Percentiles rank a stretch among this genome's conserved stretches.
Evolutionary conservation across 2,329 filamentous ascomycete species (phyloP).

Genomic region (Paecilomyces fulvus): DNA sequence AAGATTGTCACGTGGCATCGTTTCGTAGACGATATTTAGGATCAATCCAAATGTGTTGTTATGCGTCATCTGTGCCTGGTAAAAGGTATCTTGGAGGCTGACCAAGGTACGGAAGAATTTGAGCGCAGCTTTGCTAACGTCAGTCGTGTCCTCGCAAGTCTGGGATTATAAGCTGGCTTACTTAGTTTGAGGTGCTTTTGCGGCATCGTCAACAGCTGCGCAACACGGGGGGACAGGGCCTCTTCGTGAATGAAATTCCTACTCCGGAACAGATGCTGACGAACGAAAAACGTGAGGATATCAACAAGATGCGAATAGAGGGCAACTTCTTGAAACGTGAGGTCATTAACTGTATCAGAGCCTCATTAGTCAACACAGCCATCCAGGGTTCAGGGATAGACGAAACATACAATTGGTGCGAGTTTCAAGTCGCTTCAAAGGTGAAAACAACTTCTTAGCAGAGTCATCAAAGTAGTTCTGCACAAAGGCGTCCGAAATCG

Average conservation of each 20-base stretch:
- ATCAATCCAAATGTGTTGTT: slow-evolving; percentile 77
- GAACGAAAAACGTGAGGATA: slow-evolving; percentile 86
- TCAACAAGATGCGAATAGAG: slow-evolving; percentile 87
- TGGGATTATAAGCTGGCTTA: slow-evolving; percentile 38
- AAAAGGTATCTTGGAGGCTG: slow-evolving; percentile 81
- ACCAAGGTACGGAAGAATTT: slow-evolving; percentile 90
- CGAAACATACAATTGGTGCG: slow-evolving; percentile 43
- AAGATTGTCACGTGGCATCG: slow-evolving; percentile 85
- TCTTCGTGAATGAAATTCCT: slow-evolving; percentile 81
- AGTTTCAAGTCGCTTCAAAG: slow-evolving; percentile 69
- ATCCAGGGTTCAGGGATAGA: background rate
- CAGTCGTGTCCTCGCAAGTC: background rate
- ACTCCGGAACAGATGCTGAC: slow-evolving; percentile 76
- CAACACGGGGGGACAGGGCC: slow-evolving; percentile 67
- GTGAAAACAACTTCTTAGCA: slow-evolving; percentile 75
- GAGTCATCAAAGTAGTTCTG: slow-evolving; percentile 84
- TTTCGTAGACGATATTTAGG: slow-evolving; percentile 71
- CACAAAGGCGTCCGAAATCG: slow-evolving; percentile 78
- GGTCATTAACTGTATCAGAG: slow-evolving; percentile 50
- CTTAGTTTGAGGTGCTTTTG: slow-evolving; percentile 91
- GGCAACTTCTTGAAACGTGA: slow-evolving; percentile 77
- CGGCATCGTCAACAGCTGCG: slow-evolving; percentile 69
- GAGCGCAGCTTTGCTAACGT: slow-evolving; percentile 56
- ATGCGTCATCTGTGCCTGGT: slow-evolving; percentile 74
- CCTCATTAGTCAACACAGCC: slow-evolving; percentile 4